These are phyloP conservation scores for Chlorencoelia australis DNA, from an alignment of 2,329 filamentous ascomycete genomes.

Conservation along the genomic window DNA sequence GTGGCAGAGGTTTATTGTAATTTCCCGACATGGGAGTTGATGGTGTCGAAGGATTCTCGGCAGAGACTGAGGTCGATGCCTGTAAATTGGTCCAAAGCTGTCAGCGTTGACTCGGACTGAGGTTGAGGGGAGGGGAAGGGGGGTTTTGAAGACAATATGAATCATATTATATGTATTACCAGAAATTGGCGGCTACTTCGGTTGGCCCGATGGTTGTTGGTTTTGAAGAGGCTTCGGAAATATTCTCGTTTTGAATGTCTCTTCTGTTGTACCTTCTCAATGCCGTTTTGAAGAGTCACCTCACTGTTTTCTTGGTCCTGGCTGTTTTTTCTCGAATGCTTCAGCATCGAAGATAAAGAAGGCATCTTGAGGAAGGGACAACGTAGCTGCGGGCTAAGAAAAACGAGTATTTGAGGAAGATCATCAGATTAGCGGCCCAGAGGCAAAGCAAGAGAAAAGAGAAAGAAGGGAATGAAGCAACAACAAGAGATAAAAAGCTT, in stretches of 20 bases:
- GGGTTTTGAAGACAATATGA: no score
- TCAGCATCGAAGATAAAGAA: slow-evolving; percentile 23
- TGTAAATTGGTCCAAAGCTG: no score
- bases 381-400: neutral
- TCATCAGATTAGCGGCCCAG: slow-evolving; percentile 8
- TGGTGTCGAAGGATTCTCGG: slow-evolving; percentile 7
- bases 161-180: no score
- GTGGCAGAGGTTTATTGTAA: slow-evolving; percentile 47
- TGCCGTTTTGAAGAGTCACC: slow-evolving; percentile 9
- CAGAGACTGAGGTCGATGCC: slow-evolving; percentile 4
- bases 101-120: no score
- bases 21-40: slow-evolving; percentile 27
- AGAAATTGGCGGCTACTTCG: no score
- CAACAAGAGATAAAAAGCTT: no score
- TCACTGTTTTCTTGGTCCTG: slow-evolving; percentile 11
- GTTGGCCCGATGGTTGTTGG: no score
- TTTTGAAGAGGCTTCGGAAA: slow-evolving; percentile 25
- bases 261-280: slow-evolving; percentile 22
- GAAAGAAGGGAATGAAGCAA: no score
- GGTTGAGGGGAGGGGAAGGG: no score
- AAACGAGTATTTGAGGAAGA: neutral
- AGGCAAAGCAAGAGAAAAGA: slow-evolving; percentile 4
- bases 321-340: slow-evolving; percentile 13
- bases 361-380: slow-evolving; percentile 18
- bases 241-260: slow-evolving; percentile 27